Percentiles rank a stretch among this genome's conserved stretches.
Conservation (phyloP, 805 yeast species). For the Cyberlindnera maclurae region DNA sequence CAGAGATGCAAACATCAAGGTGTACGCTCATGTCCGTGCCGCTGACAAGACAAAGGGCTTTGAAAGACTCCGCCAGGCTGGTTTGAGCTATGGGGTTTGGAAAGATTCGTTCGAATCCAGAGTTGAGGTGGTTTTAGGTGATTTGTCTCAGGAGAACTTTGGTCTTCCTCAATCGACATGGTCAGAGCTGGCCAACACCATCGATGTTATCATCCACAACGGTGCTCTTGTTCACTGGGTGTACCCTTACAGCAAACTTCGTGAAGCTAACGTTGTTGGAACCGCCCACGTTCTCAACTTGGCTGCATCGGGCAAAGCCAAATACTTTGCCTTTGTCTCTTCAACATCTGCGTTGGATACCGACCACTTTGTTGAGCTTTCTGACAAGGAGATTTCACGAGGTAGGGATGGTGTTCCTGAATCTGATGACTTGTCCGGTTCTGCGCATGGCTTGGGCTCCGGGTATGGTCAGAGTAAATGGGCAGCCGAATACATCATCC, state of each 20-base stretch:
- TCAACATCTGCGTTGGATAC: constrained; percentile 92
- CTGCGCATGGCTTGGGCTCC: constrained; percentile 72
- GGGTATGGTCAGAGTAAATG: constrained; percentile 98
- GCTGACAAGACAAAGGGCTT: constrained; percentile 57
- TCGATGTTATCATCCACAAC: constrained; percentile 87
- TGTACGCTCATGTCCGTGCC: constrained; percentile 92
- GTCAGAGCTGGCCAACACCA: constrained; percentile 43
- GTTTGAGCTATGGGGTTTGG: constrained; percentile 67
- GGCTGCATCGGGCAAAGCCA: constrained; percentile 74
- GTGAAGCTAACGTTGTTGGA: constrained; percentile 90
- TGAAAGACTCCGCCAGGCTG: constrained; percentile 68
- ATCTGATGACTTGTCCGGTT: constrained; percentile 75
- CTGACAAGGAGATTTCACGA: constrained; percentile 58
- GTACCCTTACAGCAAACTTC: constrained; percentile 81
- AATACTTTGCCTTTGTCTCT: constrained; percentile 84
- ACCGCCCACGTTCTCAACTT: constrained; percentile 74
- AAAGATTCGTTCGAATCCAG: constrained; percentile 46
- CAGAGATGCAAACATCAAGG: constrained; percentile 47
- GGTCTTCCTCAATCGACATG: constrained; percentile 59
- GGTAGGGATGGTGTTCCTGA: constrained; percentile 76
- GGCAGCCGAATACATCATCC: constrained; percentile 88
- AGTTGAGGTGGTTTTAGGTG: constrained; percentile 76
- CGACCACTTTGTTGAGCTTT: constrained; percentile 66
- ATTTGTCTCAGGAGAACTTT: constrained; percentile 63
- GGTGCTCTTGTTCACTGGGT: constrained; percentile 99